Evolutionary conservation across 805 yeast genomes (phyloP).

Genomic region (Saccharomycopsis oosterbeekiorum): DNA sequence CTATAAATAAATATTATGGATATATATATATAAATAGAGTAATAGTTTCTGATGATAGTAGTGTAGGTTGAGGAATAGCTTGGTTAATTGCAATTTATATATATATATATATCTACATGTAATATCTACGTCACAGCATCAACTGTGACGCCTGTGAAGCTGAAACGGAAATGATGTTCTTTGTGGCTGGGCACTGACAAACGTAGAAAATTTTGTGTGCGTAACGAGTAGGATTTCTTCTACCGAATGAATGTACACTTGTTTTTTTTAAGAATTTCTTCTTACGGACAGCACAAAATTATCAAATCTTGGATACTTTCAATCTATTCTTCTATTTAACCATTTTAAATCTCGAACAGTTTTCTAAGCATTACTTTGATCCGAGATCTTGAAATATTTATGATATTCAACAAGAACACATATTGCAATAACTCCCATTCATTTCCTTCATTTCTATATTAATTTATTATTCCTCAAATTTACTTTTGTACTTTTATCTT

Average conservation of each 20-base stretch:
- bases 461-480: not conserved
- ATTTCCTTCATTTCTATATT: not conserved
- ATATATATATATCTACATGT: too few relatives aligned
- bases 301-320: not conserved
- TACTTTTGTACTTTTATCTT: not conserved
- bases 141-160: not conserved
- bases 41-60: not conserved
- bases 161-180: not conserved
- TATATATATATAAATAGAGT: not conserved
- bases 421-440: not conserved
- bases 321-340: not conserved
- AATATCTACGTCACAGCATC: too few relatives aligned
- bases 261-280: not conserved
- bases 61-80: not conserved
- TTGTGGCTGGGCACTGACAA: not conserved
- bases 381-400: not conserved
- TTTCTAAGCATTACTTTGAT: not conserved
- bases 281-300: not conserved
- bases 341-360: not conserved
- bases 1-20: not conserved
- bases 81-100: not conserved
- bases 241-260: not conserved
- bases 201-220: not conserved
- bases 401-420: not conserved
- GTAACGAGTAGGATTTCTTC: not conserved